Evolutionary conservation across 495 filamentous ascomycete species (phyloP).

Genomic region (Trichocladium uniseriatum): DNA sequence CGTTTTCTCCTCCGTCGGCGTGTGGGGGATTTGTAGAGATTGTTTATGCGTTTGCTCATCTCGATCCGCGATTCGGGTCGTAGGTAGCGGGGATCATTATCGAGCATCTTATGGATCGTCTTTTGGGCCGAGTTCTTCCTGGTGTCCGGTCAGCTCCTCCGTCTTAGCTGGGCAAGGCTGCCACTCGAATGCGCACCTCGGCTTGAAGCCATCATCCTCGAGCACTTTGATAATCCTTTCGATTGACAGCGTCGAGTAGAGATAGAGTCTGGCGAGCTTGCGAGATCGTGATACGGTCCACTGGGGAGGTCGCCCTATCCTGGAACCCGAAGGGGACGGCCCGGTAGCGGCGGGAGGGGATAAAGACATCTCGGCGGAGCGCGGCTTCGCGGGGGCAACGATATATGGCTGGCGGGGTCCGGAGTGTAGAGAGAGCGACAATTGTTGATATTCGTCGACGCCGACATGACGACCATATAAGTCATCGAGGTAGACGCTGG

Average conservation of each 20-base stretch:
- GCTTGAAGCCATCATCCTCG: slow-evolving; percentile 35
- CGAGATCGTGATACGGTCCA: slow-evolving; percentile 37
- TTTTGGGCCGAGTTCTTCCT: slow-evolving; percentile 43
- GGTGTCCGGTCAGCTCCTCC: slow-evolving; percentile 1
- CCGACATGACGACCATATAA: slow-evolving; percentile 1
- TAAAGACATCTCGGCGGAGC: slow-evolving; percentile 12
- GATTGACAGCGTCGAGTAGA: slow-evolving; percentile 37
- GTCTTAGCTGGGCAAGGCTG: neutral
- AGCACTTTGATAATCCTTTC: slow-evolving; percentile 36
- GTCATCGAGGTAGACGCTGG: neutral
- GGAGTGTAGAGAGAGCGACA: neutral
- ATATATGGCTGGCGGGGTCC: neutral
- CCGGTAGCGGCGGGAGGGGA: slow-evolving; percentile 8
- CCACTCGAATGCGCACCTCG: slow-evolving; percentile 19
- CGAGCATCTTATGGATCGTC: slow-evolving; percentile 37
- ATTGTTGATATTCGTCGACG: slow-evolving; percentile 1
- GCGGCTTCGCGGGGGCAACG: neutral
- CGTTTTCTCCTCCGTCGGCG: slow-evolving; percentile 10
- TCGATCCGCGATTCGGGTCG: slow-evolving; percentile 37
- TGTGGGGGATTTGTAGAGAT: slow-evolving; percentile 17
- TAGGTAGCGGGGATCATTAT: slow-evolving; percentile 39
- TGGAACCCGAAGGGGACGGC: slow-evolving; percentile 18
- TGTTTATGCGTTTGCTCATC: slow-evolving; percentile 31
- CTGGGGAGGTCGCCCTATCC: slow-evolving; percentile 36
- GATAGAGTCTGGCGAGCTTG: slow-evolving; percentile 36